Evolutionary conservation across 257 asterid species (phyloP).

Genomic region (Solanum pimpinellifolium): DNA sequence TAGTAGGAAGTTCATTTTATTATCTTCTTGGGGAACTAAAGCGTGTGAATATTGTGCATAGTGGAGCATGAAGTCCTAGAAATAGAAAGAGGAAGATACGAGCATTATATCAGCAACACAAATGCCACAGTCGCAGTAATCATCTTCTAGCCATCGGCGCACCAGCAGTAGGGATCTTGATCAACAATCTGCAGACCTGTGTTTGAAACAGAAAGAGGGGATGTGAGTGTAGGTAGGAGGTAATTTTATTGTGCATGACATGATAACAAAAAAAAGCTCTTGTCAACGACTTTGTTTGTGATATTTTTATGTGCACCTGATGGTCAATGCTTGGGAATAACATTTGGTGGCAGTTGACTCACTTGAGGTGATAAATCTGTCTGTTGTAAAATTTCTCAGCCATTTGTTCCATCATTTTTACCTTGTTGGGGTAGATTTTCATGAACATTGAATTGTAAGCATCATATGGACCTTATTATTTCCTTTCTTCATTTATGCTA

Average conservation of each 20-base stretch:
- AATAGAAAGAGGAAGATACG: conserved; percentile 72
- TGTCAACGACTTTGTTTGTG: neutral
- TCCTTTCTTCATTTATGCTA: neutral
- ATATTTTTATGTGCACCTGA: conserved; percentile 55
- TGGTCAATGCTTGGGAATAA: conserved; percentile 39
- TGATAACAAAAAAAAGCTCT: conserved; percentile 7
- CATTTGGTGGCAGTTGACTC: conserved; percentile 43
- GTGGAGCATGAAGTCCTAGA: conserved; percentile 94
- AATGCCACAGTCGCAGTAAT: conserved; percentile 16
- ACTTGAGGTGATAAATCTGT: conserved; percentile 64
- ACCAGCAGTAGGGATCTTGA: conserved; percentile 70
- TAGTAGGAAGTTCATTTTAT: neutral
- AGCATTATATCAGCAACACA: conserved; percentile 46
- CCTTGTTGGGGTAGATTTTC: neutral
- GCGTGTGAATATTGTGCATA: conserved; percentile 20
- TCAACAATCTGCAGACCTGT: conserved; percentile 57
- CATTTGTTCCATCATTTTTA: neutral
- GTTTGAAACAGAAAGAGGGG: conserved; percentile 61
- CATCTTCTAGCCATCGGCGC: conserved; percentile 44
- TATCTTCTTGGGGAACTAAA: neutral
- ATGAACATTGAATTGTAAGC: neutral
- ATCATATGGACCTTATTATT: neutral
- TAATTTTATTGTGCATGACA: neutral
- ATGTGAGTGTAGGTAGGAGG: conserved; percentile 11
- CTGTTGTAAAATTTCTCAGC: neutral